Conservation (phyloP, 768 basidiomycete species). For the Pleurotus tuber-regium region DNA sequence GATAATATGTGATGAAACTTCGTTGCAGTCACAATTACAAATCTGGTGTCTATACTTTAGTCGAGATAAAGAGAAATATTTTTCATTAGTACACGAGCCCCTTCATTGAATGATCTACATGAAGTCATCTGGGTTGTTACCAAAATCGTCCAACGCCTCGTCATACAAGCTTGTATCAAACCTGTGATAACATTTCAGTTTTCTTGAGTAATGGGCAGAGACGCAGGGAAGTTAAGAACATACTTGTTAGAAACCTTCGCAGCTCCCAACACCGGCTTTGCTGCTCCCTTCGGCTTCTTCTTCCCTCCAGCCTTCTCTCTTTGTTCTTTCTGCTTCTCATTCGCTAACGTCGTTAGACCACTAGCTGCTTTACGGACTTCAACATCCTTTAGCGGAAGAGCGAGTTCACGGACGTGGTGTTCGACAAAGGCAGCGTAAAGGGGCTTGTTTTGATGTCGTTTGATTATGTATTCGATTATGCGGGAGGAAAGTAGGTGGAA, state of each 20-base stretch:
- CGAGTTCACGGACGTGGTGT: conserved; percentile 74
- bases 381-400: conserved; percentile 78
- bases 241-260: conserved; percentile 66
- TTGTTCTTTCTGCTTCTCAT: conserved; percentile 93
- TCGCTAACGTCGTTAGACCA: conserved; percentile 81
- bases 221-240: conserved; percentile 18
- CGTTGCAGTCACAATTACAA: no score
- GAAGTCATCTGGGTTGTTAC: conserved; percentile 74
- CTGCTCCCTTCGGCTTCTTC: conserved; percentile 74
- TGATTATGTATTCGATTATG: conserved; percentile 74
- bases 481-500: conserved; percentile 71
- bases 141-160: conserved; percentile 89
- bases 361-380: conserved; percentile 90
- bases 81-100: conserved; percentile 5
- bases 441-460: conserved; percentile 78
- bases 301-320: conserved; percentile 85
- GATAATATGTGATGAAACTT: no score
- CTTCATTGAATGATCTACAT: conserved; percentile 57
- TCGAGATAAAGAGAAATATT: conserved; percentile 2
- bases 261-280: conserved; percentile 76
- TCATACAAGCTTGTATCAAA: conserved; percentile 82
- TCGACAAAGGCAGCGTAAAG: conserved; percentile 84
- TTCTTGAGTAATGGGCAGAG: not conserved
- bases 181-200: conserved; percentile 33
- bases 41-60: no score